Base-by-base conservation (phyloP, 1,139 yeast species). In the Hansenula lynferdii region DNA sequence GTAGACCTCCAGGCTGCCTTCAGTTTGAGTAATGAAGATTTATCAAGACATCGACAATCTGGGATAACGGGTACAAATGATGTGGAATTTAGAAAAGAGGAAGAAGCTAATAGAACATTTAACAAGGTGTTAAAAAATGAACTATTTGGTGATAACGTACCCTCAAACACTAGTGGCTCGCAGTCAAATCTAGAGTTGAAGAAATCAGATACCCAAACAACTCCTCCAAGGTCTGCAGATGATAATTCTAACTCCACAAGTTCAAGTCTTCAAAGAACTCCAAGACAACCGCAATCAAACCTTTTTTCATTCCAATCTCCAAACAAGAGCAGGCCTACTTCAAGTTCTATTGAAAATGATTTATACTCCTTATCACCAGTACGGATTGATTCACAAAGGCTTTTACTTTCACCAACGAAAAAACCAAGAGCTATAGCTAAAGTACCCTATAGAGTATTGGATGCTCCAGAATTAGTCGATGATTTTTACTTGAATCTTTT, bases 391-490 rank as follows among this genome's bases (percentile, higher is more conserved):
- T 80, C 94, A 1, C 96, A 90, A 52, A 73, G 78, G 50, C 62
- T 90, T 31, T 64, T 92, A 30, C 63, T 89, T 37, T 82, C 92
- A 1, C 97, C 97, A 0, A 83, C 84, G 41, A 86, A 82, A 61
- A 83, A 80, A 52, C 77, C 85, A 1, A 65, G 98, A 37, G 75
- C 75, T 27, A 85, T 92, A 8, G 72, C 90, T 11, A 86, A 85
- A 54, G 87, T 89, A 0, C 98, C 98, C 0, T 89, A 85, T 56
- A 72, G 96, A 43, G 97, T 92, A 4, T 72, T 92, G 33, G 98
- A 92, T 64, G 99, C 99, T 0, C 99, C 98, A 0, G 96, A 89
- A 42, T 67, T 94, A 28, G 85, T 89, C 10, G 98, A 94, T 58
- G 97, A 92, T 60, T 92, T 90, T 57, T 92, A 92, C 57, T 70